A percentile compares a stretch with the other conserved stretches of the same genome.
phyloP scores from a whole-genome alignment of 495 filamentous ascomycete genomes.

The Gamarada debralockiae region DNA sequence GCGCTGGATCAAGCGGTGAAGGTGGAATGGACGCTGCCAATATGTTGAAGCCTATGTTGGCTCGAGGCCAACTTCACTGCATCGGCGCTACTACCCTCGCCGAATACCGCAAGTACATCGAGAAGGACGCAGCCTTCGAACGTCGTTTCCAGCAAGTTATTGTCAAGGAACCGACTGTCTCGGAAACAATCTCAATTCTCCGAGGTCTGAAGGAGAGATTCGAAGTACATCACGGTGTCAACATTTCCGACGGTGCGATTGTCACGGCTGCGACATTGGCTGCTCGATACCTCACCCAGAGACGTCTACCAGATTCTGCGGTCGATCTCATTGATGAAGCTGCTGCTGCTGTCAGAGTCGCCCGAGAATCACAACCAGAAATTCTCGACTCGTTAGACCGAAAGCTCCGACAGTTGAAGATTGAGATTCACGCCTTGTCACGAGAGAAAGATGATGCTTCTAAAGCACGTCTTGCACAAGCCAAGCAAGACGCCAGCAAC shows the following conservation, averaged over 20 bases:
- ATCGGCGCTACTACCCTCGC: slow-evolving; percentile 93
- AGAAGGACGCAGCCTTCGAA: slow-evolving; percentile 97
- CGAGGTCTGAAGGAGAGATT: slow-evolving; percentile 96
- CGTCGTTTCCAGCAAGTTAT: slow-evolving; percentile 97
- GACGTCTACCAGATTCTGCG: slow-evolving; percentile 91
- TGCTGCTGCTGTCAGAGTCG: slow-evolving; percentile 88
- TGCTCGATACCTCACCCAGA: slow-evolving; percentile 82
- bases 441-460: slow-evolving; percentile 95
- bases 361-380: slow-evolving; percentile 93
- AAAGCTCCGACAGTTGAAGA: slow-evolving; percentile 81
- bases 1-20: slow-evolving; percentile 87
- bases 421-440: slow-evolving; percentile 91
- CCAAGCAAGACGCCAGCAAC: slow-evolving; percentile 87
- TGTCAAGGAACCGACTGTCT: slow-evolving; percentile 84
- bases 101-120: slow-evolving; percentile 98
- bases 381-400: slow-evolving; percentile 89
- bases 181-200: slow-evolving; percentile 94
- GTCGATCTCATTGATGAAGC: slow-evolving; percentile 97
- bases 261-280: slow-evolving; percentile 87
- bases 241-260: slow-evolving; percentile 87
- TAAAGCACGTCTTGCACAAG: slow-evolving; percentile 70
- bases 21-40: slow-evolving; percentile 99
- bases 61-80: slow-evolving; percentile 92
- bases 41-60: slow-evolving; percentile 94
- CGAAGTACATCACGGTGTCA: slow-evolving; percentile 97